These are phyloP conservation scores for Pseudocercospora macadamiae DNA, from an alignment of 2,329 filamentous ascomycete genomes.

Conservation along the genomic window DNA sequence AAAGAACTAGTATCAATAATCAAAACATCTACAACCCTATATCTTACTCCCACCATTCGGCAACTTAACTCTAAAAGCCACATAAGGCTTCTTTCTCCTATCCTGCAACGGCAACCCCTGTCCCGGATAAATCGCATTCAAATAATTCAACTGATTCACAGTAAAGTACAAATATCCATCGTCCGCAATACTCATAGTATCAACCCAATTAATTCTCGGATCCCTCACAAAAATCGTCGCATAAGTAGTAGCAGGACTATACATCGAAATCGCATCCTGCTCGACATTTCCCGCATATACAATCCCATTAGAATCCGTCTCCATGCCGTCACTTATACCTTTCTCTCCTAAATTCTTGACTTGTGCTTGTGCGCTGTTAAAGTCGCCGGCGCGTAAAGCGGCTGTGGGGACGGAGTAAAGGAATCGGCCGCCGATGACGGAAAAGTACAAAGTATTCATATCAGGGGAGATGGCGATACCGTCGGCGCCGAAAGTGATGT, in stretches of 20 bases:
- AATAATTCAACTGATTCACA: constrained; percentile 25
- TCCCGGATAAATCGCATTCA: constrained; percentile 25
- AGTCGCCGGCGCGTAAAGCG: constrained; percentile 40
- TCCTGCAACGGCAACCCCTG: constrained; percentile 23
- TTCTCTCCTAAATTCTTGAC: constrained; percentile 50
- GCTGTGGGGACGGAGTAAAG: constrained; percentile 49
- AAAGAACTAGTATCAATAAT: constrained; percentile 2
- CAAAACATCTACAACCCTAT: background rate
- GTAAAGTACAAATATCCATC: constrained; percentile 56
- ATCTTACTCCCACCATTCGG: constrained; percentile 23
- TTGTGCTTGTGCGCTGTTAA: constrained; percentile 46
- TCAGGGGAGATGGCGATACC: constrained; percentile 53
- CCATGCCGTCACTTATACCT: constrained; percentile 53
- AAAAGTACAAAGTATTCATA: constrained; percentile 49
- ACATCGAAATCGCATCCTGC: constrained; percentile 50
- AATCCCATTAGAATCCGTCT: constrained; percentile 52
- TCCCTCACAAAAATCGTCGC: constrained; percentile 48
- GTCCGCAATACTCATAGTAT: constrained; percentile 41
- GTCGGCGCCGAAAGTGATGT: constrained; percentile 48
- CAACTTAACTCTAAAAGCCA: constrained; percentile 23
- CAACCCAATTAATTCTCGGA: constrained; percentile 53
- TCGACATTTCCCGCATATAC: constrained; percentile 54
- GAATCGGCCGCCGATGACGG: constrained; percentile 45
- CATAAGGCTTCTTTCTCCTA: constrained; percentile 24
- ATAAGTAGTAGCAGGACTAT: constrained; percentile 46